Conservation (phyloP, 2,329 filamentous ascomycete genomes). For the Thelonectria blattea region DNA sequence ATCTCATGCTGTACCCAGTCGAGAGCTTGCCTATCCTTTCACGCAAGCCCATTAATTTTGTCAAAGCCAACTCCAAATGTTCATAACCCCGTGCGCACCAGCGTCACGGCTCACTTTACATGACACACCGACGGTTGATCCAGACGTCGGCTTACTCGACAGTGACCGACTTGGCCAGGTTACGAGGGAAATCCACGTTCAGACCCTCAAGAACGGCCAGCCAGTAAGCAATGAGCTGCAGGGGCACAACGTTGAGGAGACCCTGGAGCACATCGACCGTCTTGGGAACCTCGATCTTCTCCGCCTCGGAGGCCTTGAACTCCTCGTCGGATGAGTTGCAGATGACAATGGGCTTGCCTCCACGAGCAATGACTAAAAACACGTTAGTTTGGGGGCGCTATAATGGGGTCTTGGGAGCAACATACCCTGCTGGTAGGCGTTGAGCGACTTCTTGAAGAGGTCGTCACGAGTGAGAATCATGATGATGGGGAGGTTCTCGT, state of each 20-base stretch:
- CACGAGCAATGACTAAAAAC: constrained; percentile 82
- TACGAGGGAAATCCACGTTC: constrained; percentile 98
- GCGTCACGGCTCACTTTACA: constrained; percentile 33
- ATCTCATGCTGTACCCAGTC: constrained; percentile 32
- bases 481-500: constrained; percentile 98
- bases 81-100: constrained; percentile 32
- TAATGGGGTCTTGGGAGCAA: constrained; percentile 15
- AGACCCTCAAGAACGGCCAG: constrained; percentile 93
- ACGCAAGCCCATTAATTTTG: constrained; percentile 35
- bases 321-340: constrained; percentile 91
- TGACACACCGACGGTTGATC: constrained; percentile 24
- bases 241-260: constrained; percentile 94
- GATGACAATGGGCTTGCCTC: constrained; percentile 96
- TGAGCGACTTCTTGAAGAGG: constrained; percentile 98
- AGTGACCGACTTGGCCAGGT: constrained; percentile 98
- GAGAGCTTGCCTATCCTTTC: constrained; percentile 31
- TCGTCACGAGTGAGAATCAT: constrained; percentile 98
- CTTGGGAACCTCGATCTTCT: constrained; percentile 97
- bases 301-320: constrained; percentile 85
- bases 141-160: constrained; percentile 74
- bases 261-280: constrained; percentile 96
- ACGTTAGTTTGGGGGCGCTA: constrained; percentile 25
- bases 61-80: constrained; percentile 39
- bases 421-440: constrained; percentile 96
- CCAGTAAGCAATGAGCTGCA: constrained; percentile 99